Evolutionary conservation across 768 basidiomycete species (phyloP).

Genomic region (Calvatia gigantea): DNA sequence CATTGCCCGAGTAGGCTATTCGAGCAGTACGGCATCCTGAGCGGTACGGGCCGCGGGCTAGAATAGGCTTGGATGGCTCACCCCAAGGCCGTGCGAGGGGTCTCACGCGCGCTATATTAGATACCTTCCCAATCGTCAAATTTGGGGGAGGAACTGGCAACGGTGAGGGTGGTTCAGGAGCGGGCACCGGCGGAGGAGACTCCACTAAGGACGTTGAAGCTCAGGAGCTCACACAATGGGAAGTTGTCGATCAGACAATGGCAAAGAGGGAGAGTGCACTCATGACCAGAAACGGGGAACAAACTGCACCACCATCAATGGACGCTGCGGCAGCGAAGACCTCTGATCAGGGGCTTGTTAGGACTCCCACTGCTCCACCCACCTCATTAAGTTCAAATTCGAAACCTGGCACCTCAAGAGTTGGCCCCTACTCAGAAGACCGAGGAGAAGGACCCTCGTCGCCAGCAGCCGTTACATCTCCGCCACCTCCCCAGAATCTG

Average conservation of each 20-base stretch:
- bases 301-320: neutral
- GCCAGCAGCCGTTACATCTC: neutral
- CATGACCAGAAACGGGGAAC: neutral
- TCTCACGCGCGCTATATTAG: conserved; percentile 87
- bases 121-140: conserved; percentile 93
- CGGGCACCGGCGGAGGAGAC: neutral
- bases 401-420: conserved; percentile 1
- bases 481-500: conserved; percentile 5
- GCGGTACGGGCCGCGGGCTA: conserved; percentile 76
- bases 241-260: conserved; percentile 9
- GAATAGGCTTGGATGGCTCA: conserved; percentile 33
- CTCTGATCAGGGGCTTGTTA: neutral
- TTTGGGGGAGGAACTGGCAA: conserved; percentile 43
- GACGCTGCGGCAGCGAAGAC: neutral
- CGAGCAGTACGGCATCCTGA: conserved; percentile 86
- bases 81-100: conserved; percentile 74
- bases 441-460: conserved; percentile 16
- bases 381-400: neutral
- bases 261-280: neutral
- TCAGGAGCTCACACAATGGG: conserved; percentile 20
- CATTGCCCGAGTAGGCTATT: too few species aligned
- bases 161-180: neutral
- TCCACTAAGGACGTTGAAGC: conserved; percentile 25
- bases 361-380: neutral
- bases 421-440: conserved; percentile 4